Evolutionary conservation across 768 basidiomycete species (phyloP).

Genomic region (Gymnopilus junonius): DNA sequence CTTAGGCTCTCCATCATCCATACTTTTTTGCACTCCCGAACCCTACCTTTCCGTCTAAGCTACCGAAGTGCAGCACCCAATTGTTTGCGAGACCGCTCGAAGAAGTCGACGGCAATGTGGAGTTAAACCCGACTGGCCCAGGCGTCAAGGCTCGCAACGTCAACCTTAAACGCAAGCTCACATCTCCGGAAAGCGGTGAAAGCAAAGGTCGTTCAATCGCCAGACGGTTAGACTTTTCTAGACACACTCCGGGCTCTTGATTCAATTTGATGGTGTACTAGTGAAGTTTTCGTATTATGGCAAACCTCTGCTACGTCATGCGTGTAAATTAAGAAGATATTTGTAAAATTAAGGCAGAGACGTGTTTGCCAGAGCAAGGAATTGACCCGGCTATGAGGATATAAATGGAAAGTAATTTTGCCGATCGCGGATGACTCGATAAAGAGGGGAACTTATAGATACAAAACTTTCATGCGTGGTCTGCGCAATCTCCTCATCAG

Average conservation of each 20-base stretch:
- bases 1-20: conserved; percentile 80
- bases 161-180: conserved; percentile 72
- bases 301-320: neutral
- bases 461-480: conserved; percentile 1
- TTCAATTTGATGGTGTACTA: neutral
- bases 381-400: neutral
- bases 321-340: neutral
- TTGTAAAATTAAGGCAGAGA: neutral
- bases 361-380: neutral
- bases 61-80: conserved; percentile 73
- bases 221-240: conserved; percentile 73
- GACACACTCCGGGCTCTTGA: conserved; percentile 44
- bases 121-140: conserved; percentile 51
- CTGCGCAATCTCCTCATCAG: conserved; percentile 1
- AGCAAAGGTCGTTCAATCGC: conserved; percentile 61
- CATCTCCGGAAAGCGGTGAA: conserved; percentile 54
- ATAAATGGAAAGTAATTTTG: conserved; percentile 2
- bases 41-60: conserved; percentile 85
- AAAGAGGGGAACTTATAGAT: neutral
- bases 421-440: conserved; percentile 1
- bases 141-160: conserved; percentile 59
- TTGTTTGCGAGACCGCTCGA: conserved; percentile 62
- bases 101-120: conserved; percentile 78
- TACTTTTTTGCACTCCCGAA: conserved; percentile 89
- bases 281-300: neutral